Percentiles rank a stretch among this genome's conserved stretches.
These are phyloP conservation scores for Cyclotella cryptica DNA, from an alignment of 108 stramenopile species.

Conservation along the genomic window DNA sequence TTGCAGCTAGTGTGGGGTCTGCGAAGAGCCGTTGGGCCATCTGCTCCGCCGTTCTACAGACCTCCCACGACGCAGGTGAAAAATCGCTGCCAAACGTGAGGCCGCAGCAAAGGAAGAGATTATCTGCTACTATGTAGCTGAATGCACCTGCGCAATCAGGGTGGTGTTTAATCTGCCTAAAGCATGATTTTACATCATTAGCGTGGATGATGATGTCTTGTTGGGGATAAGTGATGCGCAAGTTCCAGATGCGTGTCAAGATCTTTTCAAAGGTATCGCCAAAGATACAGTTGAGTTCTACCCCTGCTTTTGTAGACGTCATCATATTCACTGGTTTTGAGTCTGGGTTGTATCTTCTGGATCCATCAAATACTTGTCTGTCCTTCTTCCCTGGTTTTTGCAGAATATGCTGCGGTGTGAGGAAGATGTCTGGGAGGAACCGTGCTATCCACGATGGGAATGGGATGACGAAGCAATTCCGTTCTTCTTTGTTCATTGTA, in stretches of 20 bases:
- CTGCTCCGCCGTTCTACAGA: slow-evolving; percentile 3
- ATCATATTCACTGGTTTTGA: slow-evolving; percentile 8
- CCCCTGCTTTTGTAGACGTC: slow-evolving; percentile 9
- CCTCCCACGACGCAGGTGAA: background rate
- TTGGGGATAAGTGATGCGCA: background rate
- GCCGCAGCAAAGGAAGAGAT: slow-evolving; percentile 2
- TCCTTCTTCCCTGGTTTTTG: too few species aligned
- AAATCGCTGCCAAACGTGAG: slow-evolving; percentile 8
- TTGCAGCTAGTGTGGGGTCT: background rate
- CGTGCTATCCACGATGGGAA: too few species aligned
- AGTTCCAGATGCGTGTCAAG: background rate
- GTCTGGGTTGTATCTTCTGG: background rate
- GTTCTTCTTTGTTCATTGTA: too few species aligned
- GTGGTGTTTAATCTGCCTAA: slow-evolving; percentile 22
- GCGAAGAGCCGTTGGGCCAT: background rate
- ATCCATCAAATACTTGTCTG: background rate
- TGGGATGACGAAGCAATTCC: too few species aligned
- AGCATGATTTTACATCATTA: slow-evolving; percentile 22
- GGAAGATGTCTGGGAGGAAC: too few species aligned
- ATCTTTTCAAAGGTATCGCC: background rate
- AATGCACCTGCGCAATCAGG: slow-evolving; percentile 10
- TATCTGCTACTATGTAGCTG: background rate
- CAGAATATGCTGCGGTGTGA: too few species aligned
- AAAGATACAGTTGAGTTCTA: slow-evolving; percentile 1
- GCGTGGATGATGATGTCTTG: background rate